Evolutionary conservation across 768 basidiomycete genomes (phyloP).

Genomic region (Amanita muscaria): DNA sequence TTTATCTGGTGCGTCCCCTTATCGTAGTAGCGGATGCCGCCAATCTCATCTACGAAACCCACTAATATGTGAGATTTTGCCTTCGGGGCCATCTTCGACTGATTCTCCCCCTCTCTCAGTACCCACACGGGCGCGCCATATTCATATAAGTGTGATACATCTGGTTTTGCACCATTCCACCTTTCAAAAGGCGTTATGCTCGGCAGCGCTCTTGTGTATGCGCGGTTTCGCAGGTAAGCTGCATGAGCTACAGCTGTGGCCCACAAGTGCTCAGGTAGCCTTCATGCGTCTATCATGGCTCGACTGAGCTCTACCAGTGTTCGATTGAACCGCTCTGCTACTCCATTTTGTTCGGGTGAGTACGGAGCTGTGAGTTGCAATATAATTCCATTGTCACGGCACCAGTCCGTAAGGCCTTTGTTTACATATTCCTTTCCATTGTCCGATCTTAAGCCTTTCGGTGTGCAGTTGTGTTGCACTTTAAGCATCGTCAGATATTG

Average conservation of each 20-base stretch:
- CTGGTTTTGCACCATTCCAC: no score
- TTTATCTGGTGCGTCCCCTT: no score
- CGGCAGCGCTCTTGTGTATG: background rate
- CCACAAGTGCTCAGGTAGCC: slow-evolving; percentile 20
- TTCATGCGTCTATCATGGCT: slow-evolving; percentile 15
- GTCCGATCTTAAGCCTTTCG: background rate
- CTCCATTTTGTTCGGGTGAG: slow-evolving; percentile 8
- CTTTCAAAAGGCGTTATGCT: slow-evolving; percentile 6
- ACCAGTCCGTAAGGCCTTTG: background rate
- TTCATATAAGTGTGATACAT: no score
- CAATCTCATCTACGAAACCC: no score
- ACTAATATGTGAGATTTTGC: no score
- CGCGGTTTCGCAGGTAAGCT: slow-evolving; percentile 17
- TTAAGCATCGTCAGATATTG: background rate
- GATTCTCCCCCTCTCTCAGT: no score
- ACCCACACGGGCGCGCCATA: no score
- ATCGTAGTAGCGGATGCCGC: no score
- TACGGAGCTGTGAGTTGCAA: slow-evolving; percentile 1
- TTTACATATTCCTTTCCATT: background rate
- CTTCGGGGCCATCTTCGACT: no score
- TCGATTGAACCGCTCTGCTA: no score
- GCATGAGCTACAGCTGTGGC: no score
- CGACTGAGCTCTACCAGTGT: slow-evolving; percentile 14
- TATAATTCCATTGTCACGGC: background rate
- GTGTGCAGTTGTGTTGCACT: background rate